A percentile compares a stretch with the other conserved stretches of the same genome.
phyloP scores from a whole-genome alignment of 2,329 filamentous ascomycete species.

The Pseudogymnoascus sp. region DNA sequence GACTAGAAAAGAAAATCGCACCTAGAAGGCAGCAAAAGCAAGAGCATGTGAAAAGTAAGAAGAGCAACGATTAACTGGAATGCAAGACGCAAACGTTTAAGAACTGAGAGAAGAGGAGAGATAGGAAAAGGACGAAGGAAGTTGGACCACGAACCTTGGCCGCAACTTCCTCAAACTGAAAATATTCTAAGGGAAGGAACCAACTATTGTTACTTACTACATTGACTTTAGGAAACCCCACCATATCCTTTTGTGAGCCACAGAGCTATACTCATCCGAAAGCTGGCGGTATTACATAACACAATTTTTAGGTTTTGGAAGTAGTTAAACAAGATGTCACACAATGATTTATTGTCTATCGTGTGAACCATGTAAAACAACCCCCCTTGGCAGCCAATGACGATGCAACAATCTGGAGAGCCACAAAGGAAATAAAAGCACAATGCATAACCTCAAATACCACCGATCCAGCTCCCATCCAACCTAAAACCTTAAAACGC shows the following conservation, averaged over 20 bases:
- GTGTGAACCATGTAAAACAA: background rate
- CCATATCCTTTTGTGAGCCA: background rate
- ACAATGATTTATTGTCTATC: conserved; percentile 8
- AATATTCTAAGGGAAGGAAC: background rate
- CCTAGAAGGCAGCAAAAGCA: background rate
- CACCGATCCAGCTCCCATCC: conserved; percentile 24
- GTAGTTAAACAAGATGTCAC: background rate
- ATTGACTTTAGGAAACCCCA: background rate
- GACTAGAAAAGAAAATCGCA: background rate
- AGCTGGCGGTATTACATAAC: background rate
- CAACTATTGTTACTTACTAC: background rate
- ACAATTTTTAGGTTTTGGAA: background rate
- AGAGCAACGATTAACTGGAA: conserved; percentile 15
- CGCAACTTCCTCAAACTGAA: background rate
- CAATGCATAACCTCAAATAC: conserved; percentile 25
- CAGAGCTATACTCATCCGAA: background rate
- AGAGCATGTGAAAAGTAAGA: background rate
- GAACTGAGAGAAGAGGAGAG: conserved; percentile 24
- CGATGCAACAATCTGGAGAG: conserved; percentile 1
- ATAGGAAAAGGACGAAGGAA: conserved; percentile 23
- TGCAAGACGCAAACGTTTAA: conserved; percentile 20
- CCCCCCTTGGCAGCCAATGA: background rate
- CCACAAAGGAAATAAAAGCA: conserved; percentile 19
- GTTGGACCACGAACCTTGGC: conserved; percentile 10
- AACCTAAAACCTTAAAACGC: conserved; percentile 24